A percentile compares a stretch with the other conserved stretches of the same genome.
These are phyloP conservation scores for Panellus pusillus DNA, from an alignment of 768 basidiomycete species.

Conservation along the genomic window DNA sequence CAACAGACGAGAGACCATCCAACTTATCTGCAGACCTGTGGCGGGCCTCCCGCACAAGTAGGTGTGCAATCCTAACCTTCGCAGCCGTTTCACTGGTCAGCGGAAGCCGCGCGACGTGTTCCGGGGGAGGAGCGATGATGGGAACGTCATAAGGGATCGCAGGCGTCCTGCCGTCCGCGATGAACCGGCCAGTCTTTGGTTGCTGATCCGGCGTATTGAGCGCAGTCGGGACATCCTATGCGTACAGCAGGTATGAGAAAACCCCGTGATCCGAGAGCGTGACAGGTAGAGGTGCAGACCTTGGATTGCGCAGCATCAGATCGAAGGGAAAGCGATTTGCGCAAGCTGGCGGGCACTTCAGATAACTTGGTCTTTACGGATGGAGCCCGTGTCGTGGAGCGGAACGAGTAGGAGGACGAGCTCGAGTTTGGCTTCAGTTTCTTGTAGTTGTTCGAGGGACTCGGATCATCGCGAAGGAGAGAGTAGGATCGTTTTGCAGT, in stretches of 20 bases:
- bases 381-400: background rate
- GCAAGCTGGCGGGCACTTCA: conserved; percentile 36
- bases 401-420: background rate
- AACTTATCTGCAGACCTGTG: conserved; percentile 34
- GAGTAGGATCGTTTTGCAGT: conserved; percentile 13
- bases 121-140: conserved; percentile 53
- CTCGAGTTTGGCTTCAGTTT: conserved; percentile 9
- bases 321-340: conserved; percentile 39
- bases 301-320: conserved; percentile 26
- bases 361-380: background rate
- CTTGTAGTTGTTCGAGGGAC: conserved; percentile 1
- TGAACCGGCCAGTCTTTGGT: background rate
- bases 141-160: conserved; percentile 35
- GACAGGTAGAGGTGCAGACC: conserved; percentile 4
- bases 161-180: background rate
- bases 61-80: conserved; percentile 40
- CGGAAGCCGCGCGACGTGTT: conserved; percentile 32
- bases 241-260: background rate
- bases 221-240: conserved; percentile 5
- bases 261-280: background rate
- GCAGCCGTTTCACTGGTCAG: conserved; percentile 42
- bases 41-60: conserved; percentile 42
- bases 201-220: conserved; percentile 7
- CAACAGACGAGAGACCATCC: conserved; percentile 26
- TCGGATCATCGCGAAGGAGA: conserved; percentile 1